Evolutionary conservation across 305 asterid genomes (phyloP).

Genomic region (Solanum hybrid): DNA sequence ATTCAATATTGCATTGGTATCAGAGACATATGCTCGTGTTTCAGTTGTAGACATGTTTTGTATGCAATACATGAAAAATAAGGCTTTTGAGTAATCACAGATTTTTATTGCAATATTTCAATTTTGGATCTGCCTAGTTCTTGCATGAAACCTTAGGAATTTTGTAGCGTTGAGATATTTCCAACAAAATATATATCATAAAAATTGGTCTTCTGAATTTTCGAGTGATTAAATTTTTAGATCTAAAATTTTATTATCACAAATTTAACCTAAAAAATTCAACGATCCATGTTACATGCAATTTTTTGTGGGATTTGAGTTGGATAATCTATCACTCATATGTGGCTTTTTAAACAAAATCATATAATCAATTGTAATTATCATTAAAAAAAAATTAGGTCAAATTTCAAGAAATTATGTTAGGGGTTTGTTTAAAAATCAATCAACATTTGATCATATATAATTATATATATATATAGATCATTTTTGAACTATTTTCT

Average conservation of each 20-base stretch:
- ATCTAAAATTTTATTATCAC: neutral
- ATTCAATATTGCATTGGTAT: neutral
- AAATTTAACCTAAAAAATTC: neutral
- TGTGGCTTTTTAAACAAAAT: neutral
- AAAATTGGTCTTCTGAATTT: neutral
- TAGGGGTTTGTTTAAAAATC: neutral
- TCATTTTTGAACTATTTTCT: neutral
- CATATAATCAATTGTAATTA: neutral
- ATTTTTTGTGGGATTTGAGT: neutral
- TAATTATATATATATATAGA: neutral
- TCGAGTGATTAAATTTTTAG: neutral
- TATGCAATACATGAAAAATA: neutral
- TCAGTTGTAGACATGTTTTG: neutral
- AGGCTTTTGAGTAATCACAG: neutral
- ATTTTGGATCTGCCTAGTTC: neutral
- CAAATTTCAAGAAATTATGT: neutral
- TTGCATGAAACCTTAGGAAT: neutral
- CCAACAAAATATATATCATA: neutral
- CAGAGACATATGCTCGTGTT: neutral
- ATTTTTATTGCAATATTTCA: neutral
- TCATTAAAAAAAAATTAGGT: neutral
- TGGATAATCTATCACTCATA: neutral
- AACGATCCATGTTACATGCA: neutral
- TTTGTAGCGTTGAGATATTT: neutral
- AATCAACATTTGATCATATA: neutral